Base-by-base conservation (phyloP, 192 early-diverging fungal genomes). In the Podila epigama region DNA sequence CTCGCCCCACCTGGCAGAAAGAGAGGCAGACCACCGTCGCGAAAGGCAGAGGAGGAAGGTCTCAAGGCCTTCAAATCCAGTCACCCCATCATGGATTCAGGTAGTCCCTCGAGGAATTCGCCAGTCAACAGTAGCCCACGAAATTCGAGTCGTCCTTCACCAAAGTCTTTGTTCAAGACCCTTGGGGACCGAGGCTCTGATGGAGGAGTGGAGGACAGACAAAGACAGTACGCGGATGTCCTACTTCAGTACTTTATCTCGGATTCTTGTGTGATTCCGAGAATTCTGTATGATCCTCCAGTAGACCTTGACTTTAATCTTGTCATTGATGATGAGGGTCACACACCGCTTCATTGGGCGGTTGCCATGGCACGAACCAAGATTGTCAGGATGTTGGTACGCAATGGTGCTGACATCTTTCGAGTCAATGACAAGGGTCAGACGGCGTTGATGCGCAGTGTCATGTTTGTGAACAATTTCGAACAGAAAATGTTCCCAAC, bases 261-360 rank as follows among this genome's bases (percentile, higher is more conserved):
- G 2, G 90, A 88, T 56, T 75, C 70, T 9, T 48, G 51, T n/a
- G 51, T 61, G 16, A 64, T 89, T 6, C 91, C 89, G 4, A 81
- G 85, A 5, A 82, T 91, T 32, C 65, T 89, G 51, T 58, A 81
- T 5, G 41, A 85, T 36, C 83, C 84, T 16, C 86, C 87, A 7
- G 18, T 78, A 0, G 90, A 97, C 48, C 80, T 95, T 18, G 90
- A 98, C 81, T 82, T 96, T 31, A 88, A 96, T 75, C 68, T 92
- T 5, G 85, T 91, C 20, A 95, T 99, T 50, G 98, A 99, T 61
- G 97, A 99, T 51, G 94, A 95, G 56, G 97, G 95, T 5, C 96
- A 99, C 75, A 94, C 95, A 1, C 85, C 93, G 2, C 81, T 98
- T 10, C 98, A 99, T 60, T 99, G 97, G 97, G 93, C 98, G 4